A percentile compares a stretch with the other conserved stretches of the same genome.
These are phyloP conservation scores for Lasiodiplodia sp. DNA, from an alignment of 2,329 filamentous ascomycete species.

Conservation along the genomic window DNA sequence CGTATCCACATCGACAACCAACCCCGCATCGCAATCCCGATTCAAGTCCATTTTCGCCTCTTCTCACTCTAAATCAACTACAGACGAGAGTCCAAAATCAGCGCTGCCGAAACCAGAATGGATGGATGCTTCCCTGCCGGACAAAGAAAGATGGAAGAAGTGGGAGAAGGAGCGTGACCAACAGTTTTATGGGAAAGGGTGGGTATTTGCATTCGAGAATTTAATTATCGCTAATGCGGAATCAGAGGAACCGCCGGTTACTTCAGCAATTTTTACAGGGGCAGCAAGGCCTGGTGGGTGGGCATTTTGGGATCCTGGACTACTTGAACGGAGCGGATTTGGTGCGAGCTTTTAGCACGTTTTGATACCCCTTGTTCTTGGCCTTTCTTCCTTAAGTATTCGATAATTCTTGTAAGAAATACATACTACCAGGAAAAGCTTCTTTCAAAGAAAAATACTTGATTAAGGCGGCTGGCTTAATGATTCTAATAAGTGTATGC, in stretches of 20 bases:
- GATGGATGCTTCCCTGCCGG: slow-evolving; percentile 16
- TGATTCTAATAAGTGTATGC: too few relatives aligned
- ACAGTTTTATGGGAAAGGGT: slow-evolving; percentile 15
- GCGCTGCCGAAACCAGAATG: neutral
- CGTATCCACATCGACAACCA: neutral
- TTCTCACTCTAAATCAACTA: neutral
- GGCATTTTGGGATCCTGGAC: slow-evolving; percentile 1
- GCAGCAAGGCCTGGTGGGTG: slow-evolving; percentile 8
- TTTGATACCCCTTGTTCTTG: neutral
- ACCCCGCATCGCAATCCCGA: neutral
- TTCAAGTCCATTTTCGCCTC: neutral
- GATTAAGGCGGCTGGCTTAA: too few relatives aligned
- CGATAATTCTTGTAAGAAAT: too few relatives aligned
- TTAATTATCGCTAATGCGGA: neutral
- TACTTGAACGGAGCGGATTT: neutral
- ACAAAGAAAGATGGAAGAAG: slow-evolving; percentile 8
- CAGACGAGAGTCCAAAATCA: neutral
- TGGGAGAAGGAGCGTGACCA: slow-evolving; percentile 22
- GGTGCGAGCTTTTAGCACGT: neutral
- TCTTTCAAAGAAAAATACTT: too few relatives aligned
- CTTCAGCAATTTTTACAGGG: neutral
- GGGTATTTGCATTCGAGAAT: neutral
- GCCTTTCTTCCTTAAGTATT: neutral
- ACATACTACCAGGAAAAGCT: too few relatives aligned
- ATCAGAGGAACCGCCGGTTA: slow-evolving; percentile 15